Base-by-base conservation (phyloP, 805 yeast genomes). In the Kluyveromyces aestuarii region DNA sequence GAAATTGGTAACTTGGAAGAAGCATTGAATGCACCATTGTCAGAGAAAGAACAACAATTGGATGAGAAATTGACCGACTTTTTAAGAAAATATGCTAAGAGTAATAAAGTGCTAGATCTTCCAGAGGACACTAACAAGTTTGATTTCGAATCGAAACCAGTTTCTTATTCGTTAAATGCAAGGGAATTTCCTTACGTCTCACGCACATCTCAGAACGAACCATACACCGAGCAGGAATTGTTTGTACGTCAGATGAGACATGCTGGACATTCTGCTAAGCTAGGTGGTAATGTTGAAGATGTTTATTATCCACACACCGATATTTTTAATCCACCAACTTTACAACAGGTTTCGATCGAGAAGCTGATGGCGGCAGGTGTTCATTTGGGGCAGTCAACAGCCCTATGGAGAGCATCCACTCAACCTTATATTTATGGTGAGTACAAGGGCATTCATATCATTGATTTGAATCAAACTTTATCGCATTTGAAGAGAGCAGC, bases 341-440 rank as follows among this genome's bases (percentile, higher is more conserved):
- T 80, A 19, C 67, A 75, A 19, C 79, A 85, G 49, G 63, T 87
- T 11, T 75, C 91, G 2, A 72, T 89, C 37, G 72, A 87, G 30
- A 80, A 80, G 49, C 73, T 93, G 47, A 65, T 91, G 66, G 91
- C 96, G 3, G 87, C 97, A 0, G 97, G 96, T 46, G 91, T 91
- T 42, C 99, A 93, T 66, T 72, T 93, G 56, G 99, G 99, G 27
- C 97, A 91, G 58, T 77, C 96, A n/a, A 83, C 80, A 36, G 72
- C 84, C 2, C 72, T 83, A 52, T 84, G 82, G 79, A 80, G 95
- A 57, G 81, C 89, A 9, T 76, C 84, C 27, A 87, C 90, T 46
- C 91, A 89, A 66, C 90, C 95, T 10, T 93, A 75, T 64, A 76
- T 91, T 41, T 84, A 84, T 61, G 99, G 98, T 48, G 84, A 78